Percentiles rank a stretch among this genome's conserved stretches.
These are phyloP conservation scores for Dactylis glomerata DNA, from an alignment of 176 grass and related monocot species.

Conservation along the genomic window DNA sequence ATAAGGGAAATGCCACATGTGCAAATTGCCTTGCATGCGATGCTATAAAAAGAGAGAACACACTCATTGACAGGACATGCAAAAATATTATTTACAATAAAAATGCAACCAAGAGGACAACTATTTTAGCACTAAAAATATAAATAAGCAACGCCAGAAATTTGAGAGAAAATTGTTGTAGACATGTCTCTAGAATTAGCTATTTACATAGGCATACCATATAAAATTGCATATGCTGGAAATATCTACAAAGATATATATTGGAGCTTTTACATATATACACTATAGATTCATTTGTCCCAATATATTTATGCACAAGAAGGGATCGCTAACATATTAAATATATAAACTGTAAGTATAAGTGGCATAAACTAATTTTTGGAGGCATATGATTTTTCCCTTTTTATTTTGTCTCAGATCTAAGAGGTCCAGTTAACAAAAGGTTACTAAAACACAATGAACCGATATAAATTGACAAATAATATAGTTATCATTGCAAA, in stretches of 20 bases:
- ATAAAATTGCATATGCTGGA: background rate
- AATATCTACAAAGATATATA: background rate
- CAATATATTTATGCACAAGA: background rate
- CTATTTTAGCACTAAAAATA: too few species aligned
- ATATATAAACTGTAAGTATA: background rate
- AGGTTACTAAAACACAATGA: background rate
- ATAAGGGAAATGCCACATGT: too few species aligned
- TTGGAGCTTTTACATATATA: background rate
- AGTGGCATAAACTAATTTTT: background rate
- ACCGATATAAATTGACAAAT: background rate
- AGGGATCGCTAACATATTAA: background rate
- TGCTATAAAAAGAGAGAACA: too few species aligned
- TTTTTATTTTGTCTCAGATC: background rate
- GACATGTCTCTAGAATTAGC: background rate
- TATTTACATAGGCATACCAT: too few species aligned
- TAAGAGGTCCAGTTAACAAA: background rate
- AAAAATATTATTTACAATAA: too few species aligned
- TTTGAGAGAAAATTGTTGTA: background rate
- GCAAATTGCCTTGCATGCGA: too few species aligned
- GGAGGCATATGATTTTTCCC: background rate
- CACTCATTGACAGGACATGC: too few species aligned
- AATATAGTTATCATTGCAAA: background rate
- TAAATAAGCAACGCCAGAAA: background rate
- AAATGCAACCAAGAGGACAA: too few species aligned
- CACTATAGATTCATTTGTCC: background rate